These are phyloP conservation scores for Penicillium sp. DNA, from an alignment of 2,329 filamentous ascomycete genomes.

Conservation along the genomic window DNA sequence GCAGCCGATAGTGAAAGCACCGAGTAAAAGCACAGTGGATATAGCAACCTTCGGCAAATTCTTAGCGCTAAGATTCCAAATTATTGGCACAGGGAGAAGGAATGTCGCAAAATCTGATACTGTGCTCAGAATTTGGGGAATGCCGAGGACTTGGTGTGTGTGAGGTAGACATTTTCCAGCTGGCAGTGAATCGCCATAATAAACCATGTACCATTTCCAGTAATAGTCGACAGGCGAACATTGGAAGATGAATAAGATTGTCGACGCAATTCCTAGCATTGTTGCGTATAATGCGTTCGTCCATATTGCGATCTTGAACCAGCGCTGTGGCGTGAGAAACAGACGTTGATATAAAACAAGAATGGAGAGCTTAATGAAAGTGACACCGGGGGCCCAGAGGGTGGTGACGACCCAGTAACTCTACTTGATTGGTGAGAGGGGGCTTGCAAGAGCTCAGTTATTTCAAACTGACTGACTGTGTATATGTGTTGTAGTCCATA, in stretches of 20 bases:
- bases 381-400: slow-evolving; percentile 3
- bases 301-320: slow-evolving; percentile 3
- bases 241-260: slow-evolving; percentile 1
- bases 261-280: not conserved
- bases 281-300: not conserved
- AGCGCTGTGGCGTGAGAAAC: not conserved
- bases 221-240: slow-evolving; percentile 3
- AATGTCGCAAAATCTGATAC: not conserved
- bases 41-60: not conserved
- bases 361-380: slow-evolving; percentile 1
- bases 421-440: not conserved
- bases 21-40: not conserved
- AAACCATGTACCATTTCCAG: not conserved
- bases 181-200: not conserved
- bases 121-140: not conserved
- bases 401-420: slow-evolving; percentile 2
- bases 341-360: slow-evolving; percentile 1
- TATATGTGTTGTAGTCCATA: not conserved
- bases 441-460: not conserved
- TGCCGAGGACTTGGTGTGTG: not conserved
- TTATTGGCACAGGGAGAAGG: not conserved
- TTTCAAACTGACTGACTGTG: not conserved
- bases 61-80: not conserved
- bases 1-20: not conserved
- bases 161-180: not conserved